Conservation (phyloP, 2,329 filamentous ascomycete species). For the Exophiala sp. region DNA sequence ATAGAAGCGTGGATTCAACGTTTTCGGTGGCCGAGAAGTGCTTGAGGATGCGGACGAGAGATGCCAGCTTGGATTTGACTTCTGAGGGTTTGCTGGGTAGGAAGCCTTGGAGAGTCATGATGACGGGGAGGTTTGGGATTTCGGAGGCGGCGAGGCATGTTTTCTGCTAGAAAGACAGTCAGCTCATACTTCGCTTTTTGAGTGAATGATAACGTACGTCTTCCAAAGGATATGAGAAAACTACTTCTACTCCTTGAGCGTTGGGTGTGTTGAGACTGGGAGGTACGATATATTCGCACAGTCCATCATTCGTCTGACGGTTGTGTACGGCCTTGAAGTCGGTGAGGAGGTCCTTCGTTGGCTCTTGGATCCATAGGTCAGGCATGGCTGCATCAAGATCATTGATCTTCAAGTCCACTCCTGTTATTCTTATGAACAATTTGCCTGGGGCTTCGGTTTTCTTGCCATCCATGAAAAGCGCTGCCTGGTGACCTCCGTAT, state of each 20-base stretch:
- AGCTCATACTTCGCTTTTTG: not conserved
- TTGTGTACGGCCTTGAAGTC: constrained; percentile 24
- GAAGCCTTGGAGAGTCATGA: constrained; percentile 41
- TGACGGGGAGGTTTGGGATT: constrained; percentile 32
- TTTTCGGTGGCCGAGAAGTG: constrained; percentile 50
- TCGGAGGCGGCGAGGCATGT: constrained; percentile 21
- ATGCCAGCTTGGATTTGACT: constrained; percentile 13
- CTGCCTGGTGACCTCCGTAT: constrained; percentile 54
- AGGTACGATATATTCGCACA: constrained; percentile 28
- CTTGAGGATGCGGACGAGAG: constrained; percentile 34
- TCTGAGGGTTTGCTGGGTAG: constrained; percentile 37
- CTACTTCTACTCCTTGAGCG: constrained; percentile 23
- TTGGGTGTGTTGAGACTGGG: constrained; percentile 18
- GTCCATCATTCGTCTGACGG: constrained; percentile 17
- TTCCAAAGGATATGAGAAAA: constrained; percentile 26
- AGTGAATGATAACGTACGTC: constrained; percentile 13
- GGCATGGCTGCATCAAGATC: constrained; percentile 24
- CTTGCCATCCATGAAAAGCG: constrained; percentile 48
- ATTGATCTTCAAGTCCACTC: constrained; percentile 23
- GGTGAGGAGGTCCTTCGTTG: constrained; percentile 23
- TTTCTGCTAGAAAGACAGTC: constrained; percentile 8
- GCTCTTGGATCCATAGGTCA: constrained; percentile 28
- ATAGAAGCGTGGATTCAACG: constrained; percentile 56
- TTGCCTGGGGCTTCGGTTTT: constrained; percentile 28
- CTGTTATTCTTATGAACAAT: constrained; percentile 33